phyloP scores from a whole-genome alignment of 371 early-diverging fungal genomes.

The Batrachochytrium dendrobatidis region DNA sequence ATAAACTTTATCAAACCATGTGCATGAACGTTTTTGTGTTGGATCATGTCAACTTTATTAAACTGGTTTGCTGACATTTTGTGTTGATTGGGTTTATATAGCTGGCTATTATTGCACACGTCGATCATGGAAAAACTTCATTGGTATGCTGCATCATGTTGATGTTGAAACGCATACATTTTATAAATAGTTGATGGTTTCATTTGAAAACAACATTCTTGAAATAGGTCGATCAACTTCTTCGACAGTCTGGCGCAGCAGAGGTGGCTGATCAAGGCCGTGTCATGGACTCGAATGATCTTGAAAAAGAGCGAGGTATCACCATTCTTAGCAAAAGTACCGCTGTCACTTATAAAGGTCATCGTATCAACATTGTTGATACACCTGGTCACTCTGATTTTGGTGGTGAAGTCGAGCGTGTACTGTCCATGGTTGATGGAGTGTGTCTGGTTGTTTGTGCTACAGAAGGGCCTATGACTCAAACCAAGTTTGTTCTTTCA shows the following conservation, averaged over 20 bases:
- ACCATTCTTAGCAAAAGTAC: slow-evolving; percentile 75
- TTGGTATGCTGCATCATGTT: too few species aligned
- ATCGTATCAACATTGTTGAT: slow-evolving; percentile 79
- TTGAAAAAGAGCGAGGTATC: slow-evolving; percentile 79
- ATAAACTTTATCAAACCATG: too few species aligned
- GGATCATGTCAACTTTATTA: too few species aligned
- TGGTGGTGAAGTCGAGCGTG: slow-evolving; percentile 68
- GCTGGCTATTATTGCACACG: slow-evolving; percentile 53
- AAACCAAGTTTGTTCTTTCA: slow-evolving; percentile 72
- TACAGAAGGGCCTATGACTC: slow-evolving; percentile 78
- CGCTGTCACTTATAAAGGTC: slow-evolving; percentile 51
- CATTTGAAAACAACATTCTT: too few species aligned
- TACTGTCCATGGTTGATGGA: slow-evolving; percentile 75
- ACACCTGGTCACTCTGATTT: slow-evolving; percentile 63
- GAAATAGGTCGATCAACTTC: slow-evolving; percentile 25
- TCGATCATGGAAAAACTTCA: slow-evolving; percentile 62
- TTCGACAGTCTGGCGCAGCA: slow-evolving; percentile 27
- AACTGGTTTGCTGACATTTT: too few species aligned
- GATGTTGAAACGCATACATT: background rate
- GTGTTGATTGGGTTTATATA: background rate
- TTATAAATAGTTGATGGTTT: background rate
- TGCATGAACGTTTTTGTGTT: too few species aligned
- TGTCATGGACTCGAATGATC: slow-evolving; percentile 75
- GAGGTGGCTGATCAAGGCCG: slow-evolving; percentile 25
- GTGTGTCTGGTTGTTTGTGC: slow-evolving; percentile 73